phyloP scores from a whole-genome alignment of 2,329 filamentous ascomycete genomes.

The Cladophialophora psammophila region DNA sequence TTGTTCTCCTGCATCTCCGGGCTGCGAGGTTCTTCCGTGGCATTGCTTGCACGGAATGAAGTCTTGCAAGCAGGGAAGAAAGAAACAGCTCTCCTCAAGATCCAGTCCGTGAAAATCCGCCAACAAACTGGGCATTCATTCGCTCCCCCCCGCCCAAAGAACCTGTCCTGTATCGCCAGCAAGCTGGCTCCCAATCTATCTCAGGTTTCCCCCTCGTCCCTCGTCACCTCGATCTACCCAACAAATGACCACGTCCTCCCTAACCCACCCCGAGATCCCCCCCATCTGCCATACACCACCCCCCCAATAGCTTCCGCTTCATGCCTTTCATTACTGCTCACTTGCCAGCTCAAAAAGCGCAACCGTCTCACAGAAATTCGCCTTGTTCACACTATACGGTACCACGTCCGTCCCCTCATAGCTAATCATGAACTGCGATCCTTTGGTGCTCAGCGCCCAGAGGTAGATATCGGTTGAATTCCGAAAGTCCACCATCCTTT shows the following conservation, averaged over 20 bases:
- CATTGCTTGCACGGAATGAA: too few relatives aligned
- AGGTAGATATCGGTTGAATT: conserved; percentile 38
- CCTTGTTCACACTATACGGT: conserved; percentile 37
- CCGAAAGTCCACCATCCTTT: conserved; percentile 37
- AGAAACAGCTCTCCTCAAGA: not conserved
- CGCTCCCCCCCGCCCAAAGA: not conserved
- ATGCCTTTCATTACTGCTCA: conserved; percentile 19
- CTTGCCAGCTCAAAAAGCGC: conserved; percentile 37
- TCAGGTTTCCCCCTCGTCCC: not conserved
- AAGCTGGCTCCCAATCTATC: not conserved
- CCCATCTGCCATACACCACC: not conserved
- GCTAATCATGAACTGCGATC: conserved; percentile 37
- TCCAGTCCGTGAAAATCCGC: not conserved
- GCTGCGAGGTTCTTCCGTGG: not conserved
- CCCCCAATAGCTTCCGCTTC: not conserved
- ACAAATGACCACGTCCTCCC: not conserved
- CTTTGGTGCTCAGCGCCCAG: conserved; percentile 39
- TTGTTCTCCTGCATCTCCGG: not conserved
- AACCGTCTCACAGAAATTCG: conserved; percentile 37
- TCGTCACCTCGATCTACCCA: not conserved
- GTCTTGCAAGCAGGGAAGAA: not conserved
- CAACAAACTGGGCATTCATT: not conserved
- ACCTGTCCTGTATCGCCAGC: not conserved
- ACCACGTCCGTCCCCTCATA: conserved; percentile 37
- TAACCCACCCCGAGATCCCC: not conserved